phyloP scores from a whole-genome alignment of 805 yeast species.

The Starmera pachycereana region DNA sequence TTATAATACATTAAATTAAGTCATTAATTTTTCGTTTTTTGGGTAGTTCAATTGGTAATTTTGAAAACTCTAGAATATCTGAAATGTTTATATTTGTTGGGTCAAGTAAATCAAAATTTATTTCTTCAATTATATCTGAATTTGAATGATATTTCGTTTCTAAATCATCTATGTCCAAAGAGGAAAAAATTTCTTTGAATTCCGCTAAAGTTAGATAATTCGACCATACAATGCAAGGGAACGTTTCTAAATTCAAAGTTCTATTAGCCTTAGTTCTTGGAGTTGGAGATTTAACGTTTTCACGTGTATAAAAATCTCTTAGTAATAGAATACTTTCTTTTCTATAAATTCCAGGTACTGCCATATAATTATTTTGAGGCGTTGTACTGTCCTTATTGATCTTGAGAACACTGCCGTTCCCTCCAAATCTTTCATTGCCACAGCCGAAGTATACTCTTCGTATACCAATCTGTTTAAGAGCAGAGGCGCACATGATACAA shows the following conservation, averaged over 20 bases:
- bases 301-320: constrained; percentile 75
- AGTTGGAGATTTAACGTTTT: constrained; percentile 76
- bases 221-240: constrained; percentile 49
- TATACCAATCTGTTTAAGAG: constrained; percentile 72
- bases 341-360: constrained; percentile 70
- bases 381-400: constrained; percentile 37
- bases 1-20: background rate
- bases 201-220: constrained; percentile 40
- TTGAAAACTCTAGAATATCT: constrained; percentile 9
- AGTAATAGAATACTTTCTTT: constrained; percentile 77
- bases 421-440: constrained; percentile 93
- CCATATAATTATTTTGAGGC: constrained; percentile 28
- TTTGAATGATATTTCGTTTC: constrained; percentile 2
- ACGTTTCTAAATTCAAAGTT: constrained; percentile 42
- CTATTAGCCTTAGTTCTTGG: constrained; percentile 68
- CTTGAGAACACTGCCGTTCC: constrained; percentile 78
- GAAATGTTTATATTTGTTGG: constrained; percentile 11
- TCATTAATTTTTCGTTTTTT: background rate
- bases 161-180: constrained; percentile 2
- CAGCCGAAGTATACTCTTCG: constrained; percentile 78
- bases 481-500: constrained; percentile 95
- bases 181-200: constrained; percentile 35
- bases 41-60: constrained; percentile 1
- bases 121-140: constrained; percentile 8
- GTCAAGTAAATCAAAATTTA: constrained; percentile 10